Percentiles rank a stretch among this genome's conserved stretches.
Evolutionary conservation across 192 early-diverging fungal genomes (phyloP).

Genomic region (Obelidium mucronatum): DNA sequence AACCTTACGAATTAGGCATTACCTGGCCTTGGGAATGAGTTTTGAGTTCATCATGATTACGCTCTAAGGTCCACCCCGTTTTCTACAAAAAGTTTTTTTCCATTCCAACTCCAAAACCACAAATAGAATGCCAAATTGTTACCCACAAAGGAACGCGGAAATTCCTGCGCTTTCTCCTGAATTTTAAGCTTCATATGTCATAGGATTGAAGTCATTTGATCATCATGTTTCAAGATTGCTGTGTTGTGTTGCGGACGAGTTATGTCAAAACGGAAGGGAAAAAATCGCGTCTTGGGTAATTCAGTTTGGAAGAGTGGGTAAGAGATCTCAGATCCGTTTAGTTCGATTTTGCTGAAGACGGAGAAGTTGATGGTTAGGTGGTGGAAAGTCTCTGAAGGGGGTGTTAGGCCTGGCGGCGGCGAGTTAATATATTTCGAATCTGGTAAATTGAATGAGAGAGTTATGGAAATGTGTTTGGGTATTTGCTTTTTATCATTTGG

Average conservation of each 20-base stretch:
- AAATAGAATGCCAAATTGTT: too few relatives aligned
- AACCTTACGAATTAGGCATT: too few relatives aligned
- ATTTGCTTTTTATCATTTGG: constrained; percentile 19
- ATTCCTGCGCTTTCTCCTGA: too few relatives aligned
- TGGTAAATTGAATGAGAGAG: constrained; percentile 1
- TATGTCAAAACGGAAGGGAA: constrained; percentile 11
- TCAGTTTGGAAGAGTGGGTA: constrained; percentile 29
- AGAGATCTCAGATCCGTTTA: constrained; percentile 32
- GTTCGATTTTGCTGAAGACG: constrained; percentile 7
- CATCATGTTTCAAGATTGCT: too few relatives aligned
- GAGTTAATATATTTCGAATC: constrained; percentile 31
- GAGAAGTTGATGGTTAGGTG: constrained; percentile 8
- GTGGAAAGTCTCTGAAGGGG: background rate
- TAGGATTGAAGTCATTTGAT: too few relatives aligned
- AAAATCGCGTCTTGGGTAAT: background rate
- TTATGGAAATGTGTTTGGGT: constrained; percentile 29
- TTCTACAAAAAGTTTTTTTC: too few relatives aligned
- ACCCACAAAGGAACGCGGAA: too few relatives aligned
- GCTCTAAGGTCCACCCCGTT: too few relatives aligned
- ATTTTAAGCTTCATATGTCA: too few relatives aligned
- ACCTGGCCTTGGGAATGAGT: too few relatives aligned
- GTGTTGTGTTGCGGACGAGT: constrained; percentile 29
- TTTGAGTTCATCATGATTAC: too few relatives aligned
- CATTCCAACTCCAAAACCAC: too few relatives aligned
- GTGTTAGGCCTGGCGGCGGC: constrained; percentile 1